These are phyloP conservation scores for Asterella californica DNA, from an alignment of 225 moss, liverwort and hornwort genomes.

Conservation along the genomic window DNA sequence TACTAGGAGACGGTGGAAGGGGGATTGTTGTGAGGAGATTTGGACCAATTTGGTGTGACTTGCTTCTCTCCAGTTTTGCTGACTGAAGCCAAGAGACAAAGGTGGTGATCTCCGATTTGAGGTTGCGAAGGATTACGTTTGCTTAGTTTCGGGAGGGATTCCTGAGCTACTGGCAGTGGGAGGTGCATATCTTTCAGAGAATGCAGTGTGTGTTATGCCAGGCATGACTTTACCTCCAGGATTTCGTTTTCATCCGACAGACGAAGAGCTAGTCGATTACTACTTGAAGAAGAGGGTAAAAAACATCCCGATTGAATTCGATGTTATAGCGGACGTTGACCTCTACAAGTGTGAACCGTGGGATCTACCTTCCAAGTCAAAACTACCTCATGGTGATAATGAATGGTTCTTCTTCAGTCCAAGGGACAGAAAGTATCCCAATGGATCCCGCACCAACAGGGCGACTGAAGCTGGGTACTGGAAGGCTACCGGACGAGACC, in stretches of 20 bases:
- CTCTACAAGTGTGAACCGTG: constrained; percentile 87
- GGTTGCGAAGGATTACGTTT: too few species aligned
- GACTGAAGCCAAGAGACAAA: too few species aligned
- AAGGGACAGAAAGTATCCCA: constrained; percentile 80
- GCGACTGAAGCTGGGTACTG: constrained; percentile 79
- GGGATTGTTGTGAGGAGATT: too few species aligned
- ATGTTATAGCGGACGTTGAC: constrained; percentile 72
- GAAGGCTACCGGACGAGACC: constrained; percentile 91
- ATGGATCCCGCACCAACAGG: constrained; percentile 80
- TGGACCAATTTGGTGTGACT: too few species aligned
- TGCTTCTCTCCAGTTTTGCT: too few species aligned
- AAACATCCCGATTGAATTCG: constrained; percentile 43
- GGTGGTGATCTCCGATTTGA: too few species aligned
- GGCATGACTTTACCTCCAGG: constrained; percentile 62
- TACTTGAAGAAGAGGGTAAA: constrained; percentile 76
- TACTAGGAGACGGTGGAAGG: too few species aligned
- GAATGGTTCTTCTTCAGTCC: constrained; percentile 98
- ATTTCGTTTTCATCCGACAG: constrained; percentile 80
- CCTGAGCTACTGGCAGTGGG: background rate
- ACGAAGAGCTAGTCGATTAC: constrained; percentile 67
- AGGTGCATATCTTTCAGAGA: background rate
- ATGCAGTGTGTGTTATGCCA: constrained; percentile 17
- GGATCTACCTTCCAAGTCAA: constrained; percentile 69
- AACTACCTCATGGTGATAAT: constrained; percentile 48
- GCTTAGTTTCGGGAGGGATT: background rate